phyloP scores from a whole-genome alignment of 108 stramenopile species.

The Conticribra weissflogii region DNA sequence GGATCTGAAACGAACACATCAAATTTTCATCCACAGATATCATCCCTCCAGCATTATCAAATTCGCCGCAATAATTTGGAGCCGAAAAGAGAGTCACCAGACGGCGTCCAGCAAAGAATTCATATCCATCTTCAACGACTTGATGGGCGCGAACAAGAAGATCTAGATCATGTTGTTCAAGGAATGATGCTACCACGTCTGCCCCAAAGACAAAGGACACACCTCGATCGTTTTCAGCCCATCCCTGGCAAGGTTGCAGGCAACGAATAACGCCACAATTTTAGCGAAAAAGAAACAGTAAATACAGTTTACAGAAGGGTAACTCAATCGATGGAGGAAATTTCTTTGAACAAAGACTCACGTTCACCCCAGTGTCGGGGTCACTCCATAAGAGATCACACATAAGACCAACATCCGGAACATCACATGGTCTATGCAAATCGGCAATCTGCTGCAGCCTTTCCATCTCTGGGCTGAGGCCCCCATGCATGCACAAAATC shows the following conservation, averaged over 20 bases:
- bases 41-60: constrained; percentile 88
- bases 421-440: constrained; percentile 87
- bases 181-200: constrained; percentile 82
- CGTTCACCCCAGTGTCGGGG: constrained; percentile 75
- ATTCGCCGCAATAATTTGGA: constrained; percentile 88
- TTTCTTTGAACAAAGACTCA: constrained; percentile 11
- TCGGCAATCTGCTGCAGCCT: constrained; percentile 83
- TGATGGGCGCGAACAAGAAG: constrained; percentile 95
- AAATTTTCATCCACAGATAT: constrained; percentile 75
- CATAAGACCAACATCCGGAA: constrained; percentile 92
- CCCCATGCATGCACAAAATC: constrained; percentile 97
- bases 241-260: constrained; percentile 38
- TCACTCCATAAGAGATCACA: constrained; percentile 97
- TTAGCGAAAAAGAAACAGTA: no score
- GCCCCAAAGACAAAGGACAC: constrained; percentile 94
- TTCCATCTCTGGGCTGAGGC: constrained; percentile 84
- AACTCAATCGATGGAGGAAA: no score
- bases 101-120: constrained; percentile 83
- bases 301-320: no score
- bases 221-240: constrained; percentile 96
- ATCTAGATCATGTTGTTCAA: constrained; percentile 85
- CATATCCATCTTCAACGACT: constrained; percentile 97
- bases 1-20: constrained; percentile 78
- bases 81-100: constrained; percentile 89
- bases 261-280: not conserved